These are phyloP conservation scores for Vaccinium vitisidaea DNA, from an alignment of 148 eudicot species.

Conservation along the genomic window DNA sequence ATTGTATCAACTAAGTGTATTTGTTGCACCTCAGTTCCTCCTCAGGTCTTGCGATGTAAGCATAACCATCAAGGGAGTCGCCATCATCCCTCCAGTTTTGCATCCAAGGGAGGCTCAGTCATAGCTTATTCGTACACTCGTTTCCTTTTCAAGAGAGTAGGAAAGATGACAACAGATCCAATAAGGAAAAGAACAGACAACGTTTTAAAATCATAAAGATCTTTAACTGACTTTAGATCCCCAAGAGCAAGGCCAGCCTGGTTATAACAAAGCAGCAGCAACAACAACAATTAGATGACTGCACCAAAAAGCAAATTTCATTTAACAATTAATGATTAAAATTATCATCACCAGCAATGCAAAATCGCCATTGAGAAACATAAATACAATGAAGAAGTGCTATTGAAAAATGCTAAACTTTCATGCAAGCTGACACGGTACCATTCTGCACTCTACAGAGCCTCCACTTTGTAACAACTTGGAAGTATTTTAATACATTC, in stretches of 20 bases:
- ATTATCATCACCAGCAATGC: neutral
- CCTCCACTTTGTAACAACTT: neutral
- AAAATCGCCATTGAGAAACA: neutral
- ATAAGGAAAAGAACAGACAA: slow-evolving; percentile 84
- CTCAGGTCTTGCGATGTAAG: neutral
- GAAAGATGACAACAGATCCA: slow-evolving; percentile 64
- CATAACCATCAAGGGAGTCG: slow-evolving; percentile 1
- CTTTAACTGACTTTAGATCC: slow-evolving; percentile 94
- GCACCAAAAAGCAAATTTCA: neutral
- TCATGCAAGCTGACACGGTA: neutral
- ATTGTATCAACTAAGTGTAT: neutral
- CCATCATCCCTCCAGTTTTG: neutral
- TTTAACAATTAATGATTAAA: neutral
- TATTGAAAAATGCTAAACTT: neutral
- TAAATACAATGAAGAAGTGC: neutral
- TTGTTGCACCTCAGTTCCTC: neutral
- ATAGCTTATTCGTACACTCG: slow-evolving; percentile 66
- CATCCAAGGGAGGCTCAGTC: neutral
- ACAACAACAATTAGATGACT: neutral
- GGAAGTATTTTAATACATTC: neutral
- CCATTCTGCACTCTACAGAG: neutral
- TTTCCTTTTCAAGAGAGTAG: slow-evolving; percentile 89
- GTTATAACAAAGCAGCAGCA: slow-evolving; percentile 14
- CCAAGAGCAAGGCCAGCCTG: slow-evolving; percentile 99
- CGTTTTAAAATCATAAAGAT: slow-evolving; percentile 91